A percentile compares a stretch with the other conserved stretches of the same genome.
Evolutionary conservation across 1,284 basidiomycete genomes (phyloP).

Genomic region (Cystobasidium sp.): DNA sequence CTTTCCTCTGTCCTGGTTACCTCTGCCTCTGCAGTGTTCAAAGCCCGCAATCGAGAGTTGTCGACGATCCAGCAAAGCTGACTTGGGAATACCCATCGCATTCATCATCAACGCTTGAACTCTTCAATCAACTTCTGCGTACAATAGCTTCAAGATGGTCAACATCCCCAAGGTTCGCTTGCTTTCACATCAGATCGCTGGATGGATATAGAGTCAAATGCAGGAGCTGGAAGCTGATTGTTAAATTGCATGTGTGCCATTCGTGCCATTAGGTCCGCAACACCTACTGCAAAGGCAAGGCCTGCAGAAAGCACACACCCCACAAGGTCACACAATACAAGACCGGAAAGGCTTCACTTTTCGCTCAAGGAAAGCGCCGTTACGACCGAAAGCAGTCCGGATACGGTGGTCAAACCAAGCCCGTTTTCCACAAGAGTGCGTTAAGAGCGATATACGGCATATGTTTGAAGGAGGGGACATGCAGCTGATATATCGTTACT

Average conservation of each 20-base stretch:
- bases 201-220: constrained; percentile 72
- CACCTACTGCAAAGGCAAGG: constrained; percentile 95
- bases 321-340: constrained; percentile 99
- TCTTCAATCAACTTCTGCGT: background rate
- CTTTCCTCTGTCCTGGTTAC: background rate
- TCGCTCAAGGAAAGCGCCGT: constrained; percentile 99
- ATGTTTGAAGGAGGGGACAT: background rate
- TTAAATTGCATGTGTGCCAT: background rate
- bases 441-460: constrained; percentile 48
- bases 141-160: constrained; percentile 68
- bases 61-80: background rate
- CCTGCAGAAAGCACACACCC: constrained; percentile 75
- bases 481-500: background rate
- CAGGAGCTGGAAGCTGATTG: constrained; percentile 7
- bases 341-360: constrained; percentile 95
- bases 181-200: constrained; percentile 21
- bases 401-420: constrained; percentile 99
- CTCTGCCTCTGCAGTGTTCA: constrained; percentile 7
- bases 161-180: constrained; percentile 76
- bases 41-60: constrained; percentile 24
- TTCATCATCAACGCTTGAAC: background rate
- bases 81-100: background rate
- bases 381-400: constrained; percentile 70
- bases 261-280: constrained; percentile 51
- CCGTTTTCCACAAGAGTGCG: constrained; percentile 97